phyloP scores from a whole-genome alignment of 441 rosid genomes.

The Aquilaria agallochum region DNA sequence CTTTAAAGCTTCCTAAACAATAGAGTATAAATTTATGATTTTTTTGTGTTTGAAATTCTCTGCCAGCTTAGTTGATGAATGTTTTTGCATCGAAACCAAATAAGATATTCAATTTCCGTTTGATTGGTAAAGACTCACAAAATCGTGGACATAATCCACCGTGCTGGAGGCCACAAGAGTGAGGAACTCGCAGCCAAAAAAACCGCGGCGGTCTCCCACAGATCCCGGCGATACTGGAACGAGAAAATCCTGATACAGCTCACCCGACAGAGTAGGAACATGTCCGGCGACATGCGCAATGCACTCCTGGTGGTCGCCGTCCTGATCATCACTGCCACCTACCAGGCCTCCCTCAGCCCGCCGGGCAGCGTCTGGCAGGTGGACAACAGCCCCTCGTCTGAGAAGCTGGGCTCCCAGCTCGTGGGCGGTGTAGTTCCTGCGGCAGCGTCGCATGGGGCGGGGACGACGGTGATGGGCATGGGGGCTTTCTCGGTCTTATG shows the following conservation, averaged over 20 bases:
- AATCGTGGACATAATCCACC: slow-evolving; percentile 2
- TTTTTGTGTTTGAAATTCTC: no score
- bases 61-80: no score
- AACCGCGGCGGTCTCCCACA: slow-evolving; percentile 1
- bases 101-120: no score
- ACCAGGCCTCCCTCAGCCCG: slow-evolving; percentile 25
- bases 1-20: no score
- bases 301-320: slow-evolving; percentile 28
- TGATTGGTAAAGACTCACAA: not conserved
- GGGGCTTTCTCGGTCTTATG: no score
- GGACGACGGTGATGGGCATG: no score
- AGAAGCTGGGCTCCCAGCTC: no score
- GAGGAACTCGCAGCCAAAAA: not conserved
- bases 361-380: slow-evolving; percentile 25
- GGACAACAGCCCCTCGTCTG: not conserved
- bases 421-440: no score
- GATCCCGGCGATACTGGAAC: not conserved
- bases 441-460: no score
- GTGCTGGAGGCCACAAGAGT: slow-evolving; percentile 12
- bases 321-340: slow-evolving; percentile 26
- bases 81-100: no score
- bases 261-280: slow-evolving; percentile 8
- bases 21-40: no score
- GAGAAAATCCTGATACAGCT: not conserved
- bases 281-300: slow-evolving; percentile 18